Conservation (phyloP, 495 filamentous ascomycete species). For the Penicillium lagena region DNA sequence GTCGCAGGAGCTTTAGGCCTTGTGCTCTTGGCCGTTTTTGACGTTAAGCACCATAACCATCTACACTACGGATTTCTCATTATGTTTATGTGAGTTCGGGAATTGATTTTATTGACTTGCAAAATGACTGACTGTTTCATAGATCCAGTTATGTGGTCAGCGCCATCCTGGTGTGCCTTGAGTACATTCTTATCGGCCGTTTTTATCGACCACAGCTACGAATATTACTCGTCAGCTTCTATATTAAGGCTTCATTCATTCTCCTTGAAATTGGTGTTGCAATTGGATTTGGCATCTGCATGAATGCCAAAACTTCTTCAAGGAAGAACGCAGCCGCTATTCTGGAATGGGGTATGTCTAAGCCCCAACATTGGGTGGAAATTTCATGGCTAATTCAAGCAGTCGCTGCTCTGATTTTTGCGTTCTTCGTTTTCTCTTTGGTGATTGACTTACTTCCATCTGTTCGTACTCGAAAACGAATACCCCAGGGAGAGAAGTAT, state of each 20-base stretch:
- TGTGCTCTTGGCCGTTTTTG: conserved; percentile 70
- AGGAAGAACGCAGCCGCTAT: conserved; percentile 43
- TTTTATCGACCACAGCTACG: conserved; percentile 52
- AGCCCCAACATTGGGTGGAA: background rate
- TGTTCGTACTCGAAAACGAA: conserved; percentile 43
- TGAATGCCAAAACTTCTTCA: conserved; percentile 20
- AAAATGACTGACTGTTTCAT: background rate
- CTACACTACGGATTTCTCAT: conserved; percentile 66
- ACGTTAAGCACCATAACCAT: conserved; percentile 52
- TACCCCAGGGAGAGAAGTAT: conserved; percentile 18
- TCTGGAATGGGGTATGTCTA: conserved; percentile 53
- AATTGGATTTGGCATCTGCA: conserved; percentile 41
- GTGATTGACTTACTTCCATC: conserved; percentile 74
- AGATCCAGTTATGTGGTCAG: conserved; percentile 51
- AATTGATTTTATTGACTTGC: too few species aligned
- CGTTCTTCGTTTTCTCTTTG: conserved; percentile 73
- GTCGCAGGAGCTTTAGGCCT: conserved; percentile 63
- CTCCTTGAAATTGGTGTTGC: conserved; percentile 64
- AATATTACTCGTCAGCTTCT: conserved; percentile 66
- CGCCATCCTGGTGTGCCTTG: conserved; percentile 69
- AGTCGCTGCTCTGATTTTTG: conserved; percentile 73
- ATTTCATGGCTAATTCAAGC: background rate
- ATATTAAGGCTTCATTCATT: conserved; percentile 69
- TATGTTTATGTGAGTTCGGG: conserved; percentile 58
- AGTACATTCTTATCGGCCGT: conserved; percentile 68